Conservation (phyloP, 306 rosid genomes). For the Prunus davidiana region DNA sequence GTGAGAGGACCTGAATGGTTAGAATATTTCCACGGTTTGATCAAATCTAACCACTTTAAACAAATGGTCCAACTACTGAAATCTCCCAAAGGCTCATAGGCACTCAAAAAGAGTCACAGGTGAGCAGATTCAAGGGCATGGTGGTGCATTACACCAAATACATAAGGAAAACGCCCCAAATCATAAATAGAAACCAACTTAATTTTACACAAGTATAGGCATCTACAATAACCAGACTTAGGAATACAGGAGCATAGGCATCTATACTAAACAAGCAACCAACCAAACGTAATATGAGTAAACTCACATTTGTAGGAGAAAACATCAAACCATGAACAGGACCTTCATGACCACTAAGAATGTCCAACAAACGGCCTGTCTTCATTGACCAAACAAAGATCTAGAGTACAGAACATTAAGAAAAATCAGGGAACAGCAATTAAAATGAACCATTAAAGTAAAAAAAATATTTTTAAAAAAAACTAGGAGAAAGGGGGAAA, state of each 20-base stretch:
- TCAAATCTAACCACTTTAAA: neutral
- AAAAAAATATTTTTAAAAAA: neutral
- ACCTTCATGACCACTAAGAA: slow-evolving; percentile 94
- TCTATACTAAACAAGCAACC: neutral
- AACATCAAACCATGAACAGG: slow-evolving; percentile 89
- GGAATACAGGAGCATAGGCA: neutral
- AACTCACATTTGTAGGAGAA: slow-evolving; percentile 92
- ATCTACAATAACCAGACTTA: neutral
- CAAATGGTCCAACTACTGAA: neutral
- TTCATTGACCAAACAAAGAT: slow-evolving; percentile 94
- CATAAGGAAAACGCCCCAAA: neutral
- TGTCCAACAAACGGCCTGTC: slow-evolving; percentile 78
- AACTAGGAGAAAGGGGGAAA: slow-evolving; percentile 17
- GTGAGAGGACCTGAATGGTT: neutral
- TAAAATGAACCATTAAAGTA: neutral
- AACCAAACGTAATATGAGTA: neutral
- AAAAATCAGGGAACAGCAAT: slow-evolving; percentile 11
- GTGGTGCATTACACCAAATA: neutral
- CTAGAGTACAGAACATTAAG: slow-evolving; percentile 35
- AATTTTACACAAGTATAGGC: neutral
- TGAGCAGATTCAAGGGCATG: neutral
- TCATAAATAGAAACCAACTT: neutral
- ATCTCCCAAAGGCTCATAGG: neutral
- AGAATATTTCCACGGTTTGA: neutral
- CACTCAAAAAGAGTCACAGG: neutral